These are phyloP conservation scores for Oidium heveae DNA, from an alignment of 2,329 filamentous ascomycete genomes.

Conservation along the genomic window DNA sequence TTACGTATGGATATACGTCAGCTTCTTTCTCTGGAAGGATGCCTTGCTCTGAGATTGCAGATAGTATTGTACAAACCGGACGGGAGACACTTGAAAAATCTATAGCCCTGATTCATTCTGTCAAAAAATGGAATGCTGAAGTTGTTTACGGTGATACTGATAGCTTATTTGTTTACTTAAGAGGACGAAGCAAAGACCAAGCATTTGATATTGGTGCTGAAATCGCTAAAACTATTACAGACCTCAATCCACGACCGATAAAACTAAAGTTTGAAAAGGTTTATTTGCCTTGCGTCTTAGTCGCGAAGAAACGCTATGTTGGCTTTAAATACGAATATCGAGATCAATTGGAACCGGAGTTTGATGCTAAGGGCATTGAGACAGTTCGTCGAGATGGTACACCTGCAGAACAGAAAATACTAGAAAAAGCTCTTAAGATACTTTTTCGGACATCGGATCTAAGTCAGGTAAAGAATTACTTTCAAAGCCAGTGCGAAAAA, in stretches of 20 bases:
- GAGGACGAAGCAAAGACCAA: conserved; percentile 62
- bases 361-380: conserved; percentile 96
- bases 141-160: conserved; percentile 97
- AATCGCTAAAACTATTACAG: conserved; percentile 66
- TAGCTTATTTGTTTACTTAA: conserved; percentile 74
- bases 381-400: conserved; percentile 89
- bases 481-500: conserved; percentile 71
- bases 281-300: conserved; percentile 77
- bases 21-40: conserved; percentile 91
- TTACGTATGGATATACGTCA: conserved; percentile 94
- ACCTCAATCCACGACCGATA: conserved; percentile 70
- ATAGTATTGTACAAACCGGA: conserved; percentile 91
- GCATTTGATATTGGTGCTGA: conserved; percentile 86
- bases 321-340: conserved; percentile 85
- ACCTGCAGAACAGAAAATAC: conserved; percentile 85
- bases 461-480: conserved; percentile 69
- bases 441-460: conserved; percentile 80
- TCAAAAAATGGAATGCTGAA: conserved; percentile 72
- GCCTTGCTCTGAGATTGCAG: conserved; percentile 93
- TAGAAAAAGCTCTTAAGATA: conserved; percentile 71
- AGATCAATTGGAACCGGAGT: conserved; percentile 55
- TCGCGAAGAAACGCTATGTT: conserved; percentile 95
- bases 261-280: conserved; percentile 98
- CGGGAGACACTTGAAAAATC: conserved; percentile 86
- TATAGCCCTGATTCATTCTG: conserved; percentile 75